Evolutionary conservation across 202 grass and related monocot genomes (phyloP).

Genomic region (Zoysia matrella): DNA sequence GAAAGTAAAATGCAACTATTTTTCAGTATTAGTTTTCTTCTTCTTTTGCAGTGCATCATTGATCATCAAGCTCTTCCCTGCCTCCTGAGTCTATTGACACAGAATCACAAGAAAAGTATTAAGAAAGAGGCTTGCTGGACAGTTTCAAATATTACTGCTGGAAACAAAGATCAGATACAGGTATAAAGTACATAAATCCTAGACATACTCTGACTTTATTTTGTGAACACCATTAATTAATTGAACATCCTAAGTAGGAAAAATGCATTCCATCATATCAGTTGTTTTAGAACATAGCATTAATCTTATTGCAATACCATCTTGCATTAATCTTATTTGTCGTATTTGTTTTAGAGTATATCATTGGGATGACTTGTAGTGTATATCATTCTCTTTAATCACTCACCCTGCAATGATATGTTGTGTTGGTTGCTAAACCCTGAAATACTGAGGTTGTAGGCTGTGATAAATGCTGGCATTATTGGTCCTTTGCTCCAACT

Average conservation of each 20-base stretch:
- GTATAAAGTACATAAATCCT: constrained; percentile 43
- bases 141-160: constrained; percentile 64
- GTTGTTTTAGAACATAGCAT: neutral
- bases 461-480: constrained; percentile 46
- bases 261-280: neutral
- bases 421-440: neutral
- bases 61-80: too few species aligned
- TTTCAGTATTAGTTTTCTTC: too few species aligned
- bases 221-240: neutral
- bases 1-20: neutral
- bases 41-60: too few species aligned
- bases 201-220: neutral
- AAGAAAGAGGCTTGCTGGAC: too few species aligned
- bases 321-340: neutral
- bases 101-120: too few species aligned
- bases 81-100: too few species aligned
- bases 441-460: constrained; percentile 51
- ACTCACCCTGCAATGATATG: neutral
- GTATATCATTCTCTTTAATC: neutral
- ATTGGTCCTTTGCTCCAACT: too few species aligned
- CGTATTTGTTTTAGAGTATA: neutral
- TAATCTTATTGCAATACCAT: neutral
- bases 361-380: neutral
- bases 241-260: neutral
- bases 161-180: constrained; percentile 99